Evolutionary conservation across 345 rosid genomes (phyloP).

Genomic region (sweet orange (Citrus sinensis)): DNA sequence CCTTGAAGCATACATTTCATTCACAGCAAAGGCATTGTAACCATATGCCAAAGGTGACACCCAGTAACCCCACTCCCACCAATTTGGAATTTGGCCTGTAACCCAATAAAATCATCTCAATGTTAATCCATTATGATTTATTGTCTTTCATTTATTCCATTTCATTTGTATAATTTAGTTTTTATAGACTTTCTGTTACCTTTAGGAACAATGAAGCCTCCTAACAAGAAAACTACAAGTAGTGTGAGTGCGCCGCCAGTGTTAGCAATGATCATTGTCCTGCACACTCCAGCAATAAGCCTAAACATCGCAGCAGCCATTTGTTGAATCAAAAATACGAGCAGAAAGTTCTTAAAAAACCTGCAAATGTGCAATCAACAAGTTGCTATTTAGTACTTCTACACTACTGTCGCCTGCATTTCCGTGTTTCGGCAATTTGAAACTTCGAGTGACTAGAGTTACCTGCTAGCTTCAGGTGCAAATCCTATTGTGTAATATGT

Average conservation of each 20-base stretch:
- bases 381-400: neutral
- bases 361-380: conserved; percentile 29
- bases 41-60: conserved; percentile 78
- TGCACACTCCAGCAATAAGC: conserved; percentile 64
- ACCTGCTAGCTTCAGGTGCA: conserved; percentile 80
- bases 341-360: conserved; percentile 74
- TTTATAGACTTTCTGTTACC: conserved; percentile 26
- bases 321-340: conserved; percentile 72
- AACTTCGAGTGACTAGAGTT: conserved; percentile 3
- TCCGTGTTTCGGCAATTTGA: neutral
- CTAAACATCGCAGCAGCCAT: conserved; percentile 78
- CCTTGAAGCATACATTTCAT: conserved; percentile 75
- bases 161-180: neutral
- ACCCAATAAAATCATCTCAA: neutral
- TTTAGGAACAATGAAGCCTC: conserved; percentile 79
- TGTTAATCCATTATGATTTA: neutral
- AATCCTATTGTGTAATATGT: conserved; percentile 70
- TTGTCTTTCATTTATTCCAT: neutral
- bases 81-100: conserved; percentile 64
- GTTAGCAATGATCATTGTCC: conserved; percentile 77
- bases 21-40: conserved; percentile 61
- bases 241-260: conserved; percentile 74
- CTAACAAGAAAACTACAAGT: conserved; percentile 71
- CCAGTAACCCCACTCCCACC: conserved; percentile 98
- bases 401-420: neutral